A percentile compares a stretch with the other conserved stretches of the same genome.
These are phyloP conservation scores for Lactarius hengduanensis DNA, from an alignment of 768 basidiomycete species.

Conservation along the genomic window DNA sequence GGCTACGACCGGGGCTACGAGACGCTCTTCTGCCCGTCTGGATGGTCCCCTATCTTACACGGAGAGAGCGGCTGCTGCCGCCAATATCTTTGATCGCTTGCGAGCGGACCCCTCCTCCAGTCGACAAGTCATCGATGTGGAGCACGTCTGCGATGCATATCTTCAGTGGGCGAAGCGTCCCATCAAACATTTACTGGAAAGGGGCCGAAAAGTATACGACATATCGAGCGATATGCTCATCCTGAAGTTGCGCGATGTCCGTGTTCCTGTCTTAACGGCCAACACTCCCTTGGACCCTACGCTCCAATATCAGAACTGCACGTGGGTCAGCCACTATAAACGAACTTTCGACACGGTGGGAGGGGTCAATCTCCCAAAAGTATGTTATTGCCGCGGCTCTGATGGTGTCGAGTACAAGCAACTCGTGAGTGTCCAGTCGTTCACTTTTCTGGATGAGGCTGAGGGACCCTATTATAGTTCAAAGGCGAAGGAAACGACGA, in stretches of 20 bases:
- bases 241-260: constrained; percentile 48
- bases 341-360: constrained; percentile 61
- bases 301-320: constrained; percentile 62
- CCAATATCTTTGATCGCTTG: constrained; percentile 56
- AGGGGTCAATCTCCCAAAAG: constrained; percentile 82
- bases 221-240: constrained; percentile 51
- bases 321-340: constrained; percentile 68
- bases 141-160: constrained; percentile 61
- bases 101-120: constrained; percentile 41
- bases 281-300: constrained; percentile 68
- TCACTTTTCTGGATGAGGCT: background rate
- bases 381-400: constrained; percentile 64
- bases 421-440: constrained; percentile 55
- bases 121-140: constrained; percentile 50
- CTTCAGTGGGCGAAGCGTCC: constrained; percentile 71
- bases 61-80: constrained; percentile 66
- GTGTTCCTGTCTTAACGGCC: constrained; percentile 83
- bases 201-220: constrained; percentile 31
- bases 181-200: constrained; percentile 38
- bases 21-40: constrained; percentile 49
- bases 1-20: constrained; percentile 25
- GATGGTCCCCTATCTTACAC: constrained; percentile 46
- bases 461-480: constrained; percentile 50
- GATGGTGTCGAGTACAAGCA: constrained; percentile 71
- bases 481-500: constrained; percentile 92